These are phyloP conservation scores for Spongospora subterranea DNA, from an alignment of 208 protist genomes.

Conservation along the genomic window DNA sequence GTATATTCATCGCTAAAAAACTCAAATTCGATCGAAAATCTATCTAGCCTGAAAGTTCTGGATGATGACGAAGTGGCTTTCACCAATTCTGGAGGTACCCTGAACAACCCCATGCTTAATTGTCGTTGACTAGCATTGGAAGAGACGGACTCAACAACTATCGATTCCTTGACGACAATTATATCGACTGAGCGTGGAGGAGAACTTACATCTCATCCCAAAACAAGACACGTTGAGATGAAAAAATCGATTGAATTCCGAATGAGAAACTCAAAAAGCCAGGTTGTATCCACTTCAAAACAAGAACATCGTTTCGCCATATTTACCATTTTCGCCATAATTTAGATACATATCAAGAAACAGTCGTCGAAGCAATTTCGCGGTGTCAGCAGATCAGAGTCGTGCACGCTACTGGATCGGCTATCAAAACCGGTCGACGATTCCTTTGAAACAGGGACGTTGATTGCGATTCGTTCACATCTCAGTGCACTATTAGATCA, in stretches of 20 bases:
- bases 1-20: constrained; percentile 7
- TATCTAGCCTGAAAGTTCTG: neutral
- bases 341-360: too few relatives aligned
- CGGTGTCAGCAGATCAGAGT: neutral
- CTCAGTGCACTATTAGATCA: neutral
- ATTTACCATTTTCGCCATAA: too few relatives aligned
- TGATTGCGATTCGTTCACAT: constrained; percentile 26
- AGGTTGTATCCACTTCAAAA: too few relatives aligned
- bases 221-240: neutral
- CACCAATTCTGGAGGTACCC: too few relatives aligned
- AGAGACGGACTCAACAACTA: too few relatives aligned
- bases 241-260: neutral
- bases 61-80: constrained; percentile 41
- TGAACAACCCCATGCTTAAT: too few relatives aligned
- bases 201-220: neutral
- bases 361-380: too few relatives aligned
- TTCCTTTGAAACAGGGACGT: constrained; percentile 14
- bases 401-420: neutral
- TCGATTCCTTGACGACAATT: too few relatives aligned
- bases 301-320: too few relatives aligned
- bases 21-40: neutral
- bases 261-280: too few relatives aligned
- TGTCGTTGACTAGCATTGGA: too few relatives aligned
- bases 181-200: neutral
- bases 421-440: neutral